Percentiles rank a stretch among this genome's conserved stretches.
phyloP scores from a whole-genome alignment of 345 rosid species.

The Brassica incana region DNA sequence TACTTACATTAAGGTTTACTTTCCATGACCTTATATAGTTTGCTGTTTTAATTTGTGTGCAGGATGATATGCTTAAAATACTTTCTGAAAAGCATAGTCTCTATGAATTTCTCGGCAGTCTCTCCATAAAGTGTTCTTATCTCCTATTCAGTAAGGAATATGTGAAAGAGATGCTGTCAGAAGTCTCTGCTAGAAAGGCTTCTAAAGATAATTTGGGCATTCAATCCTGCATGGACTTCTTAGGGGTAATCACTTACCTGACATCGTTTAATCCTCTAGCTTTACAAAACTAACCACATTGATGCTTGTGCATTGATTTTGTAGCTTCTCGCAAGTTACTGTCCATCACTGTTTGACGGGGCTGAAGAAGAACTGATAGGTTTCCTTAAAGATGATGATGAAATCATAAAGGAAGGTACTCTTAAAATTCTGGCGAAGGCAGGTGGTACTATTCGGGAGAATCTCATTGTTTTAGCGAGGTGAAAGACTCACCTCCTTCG shows the following conservation, averaged over 20 bases:
- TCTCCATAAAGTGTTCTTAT: slow-evolving; percentile 87
- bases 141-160: slow-evolving; percentile 84
- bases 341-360: slow-evolving; percentile 80
- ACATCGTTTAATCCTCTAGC: slow-evolving; percentile 22
- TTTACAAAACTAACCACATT: background rate
- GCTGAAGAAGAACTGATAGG: slow-evolving; percentile 75
- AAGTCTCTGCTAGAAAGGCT: slow-evolving; percentile 61
- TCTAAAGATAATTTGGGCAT: slow-evolving; percentile 51
- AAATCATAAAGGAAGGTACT: slow-evolving; percentile 81
- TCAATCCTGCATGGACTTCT: slow-evolving; percentile 78
- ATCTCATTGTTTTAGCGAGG: slow-evolving; percentile 81
- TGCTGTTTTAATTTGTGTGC: slow-evolving; percentile 40
- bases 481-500: slow-evolving; percentile 31
- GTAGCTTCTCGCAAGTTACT: slow-evolving; percentile 81
- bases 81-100: slow-evolving; percentile 87
- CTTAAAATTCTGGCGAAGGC: slow-evolving; percentile 93
- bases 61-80: slow-evolving; percentile 90
- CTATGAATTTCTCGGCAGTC: slow-evolving; percentile 76
- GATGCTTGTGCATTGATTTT: slow-evolving; percentile 20
- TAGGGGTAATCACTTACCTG: slow-evolving; percentile 67
- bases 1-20: background rate
- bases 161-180: slow-evolving; percentile 74
- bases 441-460: slow-evolving; percentile 93
- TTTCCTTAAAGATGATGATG: slow-evolving; percentile 84
- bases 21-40: slow-evolving; percentile 10